These are phyloP conservation scores for Rhizophagus clarus DNA, from an alignment of 192 early-diverging fungal species.

Conservation along the genomic window DNA sequence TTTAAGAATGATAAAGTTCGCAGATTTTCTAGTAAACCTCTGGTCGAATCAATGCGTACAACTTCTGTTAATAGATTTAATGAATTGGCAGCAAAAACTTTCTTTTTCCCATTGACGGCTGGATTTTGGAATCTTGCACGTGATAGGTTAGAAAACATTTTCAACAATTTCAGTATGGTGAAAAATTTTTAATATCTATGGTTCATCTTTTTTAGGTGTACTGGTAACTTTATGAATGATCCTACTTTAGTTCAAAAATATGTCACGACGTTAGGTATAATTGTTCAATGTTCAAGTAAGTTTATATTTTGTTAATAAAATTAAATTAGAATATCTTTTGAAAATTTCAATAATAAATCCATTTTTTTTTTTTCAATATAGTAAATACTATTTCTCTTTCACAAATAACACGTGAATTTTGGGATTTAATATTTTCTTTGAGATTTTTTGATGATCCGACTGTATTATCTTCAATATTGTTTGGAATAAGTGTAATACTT, in stretches of 20 bases:
- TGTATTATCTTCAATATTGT: constrained; percentile 16
- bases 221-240: constrained; percentile 9
- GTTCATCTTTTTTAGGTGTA: neutral
- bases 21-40: constrained; percentile 14
- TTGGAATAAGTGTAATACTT: constrained; percentile 22
- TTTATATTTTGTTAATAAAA: neutral
- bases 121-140: constrained; percentile 29
- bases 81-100: constrained; percentile 24
- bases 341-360: neutral
- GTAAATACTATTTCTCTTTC: constrained; percentile 8
- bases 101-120: constrained; percentile 23
- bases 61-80: constrained; percentile 12
- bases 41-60: neutral
- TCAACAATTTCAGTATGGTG: neutral
- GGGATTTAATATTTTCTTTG: constrained; percentile 33
- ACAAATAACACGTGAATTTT: constrained; percentile 29
- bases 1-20: constrained; percentile 3
- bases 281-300: constrained; percentile 33
- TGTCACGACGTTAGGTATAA: constrained; percentile 9
- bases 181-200: neutral
- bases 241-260: constrained; percentile 12
- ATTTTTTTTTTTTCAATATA: neutral
- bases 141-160: constrained; percentile 17
- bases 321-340: neutral
- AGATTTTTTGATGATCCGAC: constrained; percentile 19